Evolutionary conservation across 176 grass and related monocot genomes (phyloP).

Genomic region (Phoenix roebelenii): DNA sequence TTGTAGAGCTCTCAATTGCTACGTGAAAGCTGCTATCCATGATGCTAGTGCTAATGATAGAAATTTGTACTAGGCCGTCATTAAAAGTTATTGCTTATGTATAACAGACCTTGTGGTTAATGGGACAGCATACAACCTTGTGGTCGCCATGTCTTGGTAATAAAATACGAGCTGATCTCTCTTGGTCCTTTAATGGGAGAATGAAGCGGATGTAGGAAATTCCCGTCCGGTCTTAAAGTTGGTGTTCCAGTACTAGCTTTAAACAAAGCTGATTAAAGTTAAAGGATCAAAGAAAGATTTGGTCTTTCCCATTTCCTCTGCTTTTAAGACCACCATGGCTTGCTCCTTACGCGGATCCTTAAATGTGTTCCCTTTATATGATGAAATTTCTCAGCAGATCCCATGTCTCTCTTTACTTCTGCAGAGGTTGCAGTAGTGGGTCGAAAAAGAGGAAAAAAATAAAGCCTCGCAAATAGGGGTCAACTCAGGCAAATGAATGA

Average conservation of each 20-base stretch:
- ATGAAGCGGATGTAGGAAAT: too few species aligned
- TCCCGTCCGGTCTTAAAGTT: neutral
- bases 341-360: constrained; percentile 9
- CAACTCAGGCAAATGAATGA: too few species aligned
- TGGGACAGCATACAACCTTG: too few species aligned
- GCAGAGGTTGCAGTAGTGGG: constrained; percentile 12
- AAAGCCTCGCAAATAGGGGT: neutral
- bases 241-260: constrained; percentile 23
- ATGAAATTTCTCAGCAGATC: constrained; percentile 30
- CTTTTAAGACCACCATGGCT: constrained; percentile 24
- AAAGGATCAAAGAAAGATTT: constrained; percentile 15
- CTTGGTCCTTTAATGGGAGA: too few species aligned
- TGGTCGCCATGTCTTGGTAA: too few species aligned
- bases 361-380: constrained; percentile 3
- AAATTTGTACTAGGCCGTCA: too few species aligned
- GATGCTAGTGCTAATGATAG: too few species aligned
- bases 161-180: too few species aligned
- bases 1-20: too few species aligned
- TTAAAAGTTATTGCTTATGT: too few species aligned
- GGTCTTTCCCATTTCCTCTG: neutral
- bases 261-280: constrained; percentile 27
- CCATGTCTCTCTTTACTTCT: constrained; percentile 7
- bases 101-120: too few species aligned
- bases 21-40: too few species aligned
- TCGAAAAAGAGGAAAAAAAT: constrained; percentile 15